phyloP scores from a whole-genome alignment of 371 early-diverging fungal genomes.

The Batkoa obscura region DNA sequence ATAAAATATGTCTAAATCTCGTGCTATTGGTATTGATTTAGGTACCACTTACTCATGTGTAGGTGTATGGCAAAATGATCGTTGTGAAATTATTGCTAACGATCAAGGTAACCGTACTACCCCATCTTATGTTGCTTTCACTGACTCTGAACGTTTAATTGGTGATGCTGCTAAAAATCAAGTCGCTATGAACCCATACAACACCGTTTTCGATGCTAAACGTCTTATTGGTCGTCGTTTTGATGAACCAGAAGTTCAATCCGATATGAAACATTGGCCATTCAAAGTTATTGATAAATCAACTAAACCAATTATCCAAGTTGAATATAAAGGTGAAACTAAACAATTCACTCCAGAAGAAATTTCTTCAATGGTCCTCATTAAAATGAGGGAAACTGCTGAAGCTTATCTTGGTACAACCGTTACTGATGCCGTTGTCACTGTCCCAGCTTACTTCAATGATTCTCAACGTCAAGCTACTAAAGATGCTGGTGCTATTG shows the following conservation, averaged over 20 bases:
- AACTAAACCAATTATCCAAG: slow-evolving; percentile 63
- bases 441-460: slow-evolving; percentile 92
- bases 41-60: slow-evolving; percentile 99
- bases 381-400: slow-evolving; percentile 92
- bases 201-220: slow-evolving; percentile 90
- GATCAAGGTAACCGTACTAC: slow-evolving; percentile 91
- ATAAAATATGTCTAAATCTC: slow-evolving; percentile 2
- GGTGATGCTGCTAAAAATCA: slow-evolving; percentile 86
- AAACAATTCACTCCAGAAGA: slow-evolving; percentile 91
- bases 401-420: slow-evolving; percentile 87
- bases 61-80: slow-evolving; percentile 94
- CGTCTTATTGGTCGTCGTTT: slow-evolving; percentile 82
- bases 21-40: slow-evolving; percentile 81
- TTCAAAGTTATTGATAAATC: slow-evolving; percentile 67
- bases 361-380: slow-evolving; percentile 85
- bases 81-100: slow-evolving; percentile 77
- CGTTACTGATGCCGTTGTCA: slow-evolving; percentile 86
- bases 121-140: slow-evolving; percentile 92
- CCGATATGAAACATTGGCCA: slow-evolving; percentile 81
- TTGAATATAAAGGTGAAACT: slow-evolving; percentile 66
- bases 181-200: slow-evolving; percentile 57
- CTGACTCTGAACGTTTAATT: slow-evolving; percentile 74
- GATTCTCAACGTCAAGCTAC: slow-evolving; percentile 69
- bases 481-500: slow-evolving; percentile 60
- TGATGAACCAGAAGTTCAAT: slow-evolving; percentile 65